Conservation (phyloP, 1,139 yeast species). For the Diutina neorugosa region DNA sequence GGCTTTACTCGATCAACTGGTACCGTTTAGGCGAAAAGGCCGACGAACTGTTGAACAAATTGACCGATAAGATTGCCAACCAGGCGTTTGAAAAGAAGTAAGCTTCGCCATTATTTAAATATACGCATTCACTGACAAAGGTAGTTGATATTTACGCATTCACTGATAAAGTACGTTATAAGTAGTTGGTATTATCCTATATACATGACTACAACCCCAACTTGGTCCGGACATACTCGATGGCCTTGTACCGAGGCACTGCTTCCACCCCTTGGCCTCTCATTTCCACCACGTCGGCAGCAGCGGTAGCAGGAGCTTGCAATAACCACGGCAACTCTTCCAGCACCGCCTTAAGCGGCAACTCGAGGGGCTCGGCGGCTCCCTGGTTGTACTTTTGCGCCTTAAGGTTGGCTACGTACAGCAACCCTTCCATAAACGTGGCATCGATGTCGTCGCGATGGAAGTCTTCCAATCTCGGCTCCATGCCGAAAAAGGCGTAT, state of each 20-base stretch:
- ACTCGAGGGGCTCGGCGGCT: constrained; percentile 10
- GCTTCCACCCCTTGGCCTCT: constrained; percentile 17
- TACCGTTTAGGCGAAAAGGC: constrained; percentile 28
- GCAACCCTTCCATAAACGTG: constrained; percentile 53
- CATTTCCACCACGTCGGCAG: constrained; percentile 40
- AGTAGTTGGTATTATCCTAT: background rate
- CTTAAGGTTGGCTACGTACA: constrained; percentile 56
- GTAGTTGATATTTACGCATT: no score
- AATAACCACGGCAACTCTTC: constrained; percentile 35
- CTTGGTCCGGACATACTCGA: constrained; percentile 28
- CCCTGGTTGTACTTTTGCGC: constrained; percentile 20
- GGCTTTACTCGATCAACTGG: constrained; percentile 49
- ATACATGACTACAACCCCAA: constrained; percentile 8
- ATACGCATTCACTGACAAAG: background rate
- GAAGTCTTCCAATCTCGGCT: constrained; percentile 33
- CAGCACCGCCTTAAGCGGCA: constrained; percentile 27
- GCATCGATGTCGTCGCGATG: constrained; percentile 40
- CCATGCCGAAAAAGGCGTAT: constrained; percentile 70
- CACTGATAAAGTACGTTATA: no score
- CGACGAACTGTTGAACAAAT: constrained; percentile 21
- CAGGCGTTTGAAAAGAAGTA: constrained; percentile 14
- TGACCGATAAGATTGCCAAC: constrained; percentile 21
- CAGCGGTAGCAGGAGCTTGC: constrained; percentile 31
- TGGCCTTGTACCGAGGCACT: constrained; percentile 29
- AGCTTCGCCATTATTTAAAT: background rate